Evolutionary conservation across 805 yeast genomes (phyloP), one percentile per base, ranked within the genome.

Genomic region (Saccharomycopsis babjevae): DNA sequence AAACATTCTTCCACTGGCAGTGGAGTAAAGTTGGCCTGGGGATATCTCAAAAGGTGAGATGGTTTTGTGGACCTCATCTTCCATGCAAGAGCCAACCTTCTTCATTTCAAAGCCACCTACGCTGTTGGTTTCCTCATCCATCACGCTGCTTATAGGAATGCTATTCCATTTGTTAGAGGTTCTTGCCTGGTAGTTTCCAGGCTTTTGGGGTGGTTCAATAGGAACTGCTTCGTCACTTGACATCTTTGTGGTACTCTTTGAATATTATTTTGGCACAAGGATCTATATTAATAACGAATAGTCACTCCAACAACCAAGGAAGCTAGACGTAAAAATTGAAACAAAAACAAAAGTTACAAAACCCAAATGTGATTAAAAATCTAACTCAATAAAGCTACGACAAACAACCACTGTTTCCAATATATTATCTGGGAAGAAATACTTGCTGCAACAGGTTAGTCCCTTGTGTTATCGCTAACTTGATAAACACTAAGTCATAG

Each of bases 1-100:
- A 75, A 89, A 94, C 67, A 94, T 77, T 65, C 90, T 81, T 0
- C 99, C 99, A 0, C 92, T 83, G 61, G 90, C 97, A 0, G 98
- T 93, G 13, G 96, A 85, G 71, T 93, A 93, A 54, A 92, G 76
- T 73, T 93, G 99, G 0, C 96, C 97, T 1, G 97, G 97, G 1
- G 94, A 85, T 18, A 88, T 82, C 68, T 86, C 85, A 64, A 80
- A 78, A 28, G 84, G 80, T 43, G 83, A 80, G 20, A 84, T 76
- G 40, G 77, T 76, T 46, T 80, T 79, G 69, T 90, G 97, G 39
- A 89, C 89, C 56, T 85, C 89, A 68, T 84, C 89, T 65, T 60
- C 36, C 40, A 32, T 52, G 32, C 56, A 34, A 32, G 38, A 30
- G 30, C 40, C 56, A 52, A 30, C 40, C 16, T 52, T 52, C 25